Base-by-base conservation (phyloP, 1,284 basidiomycete genomes). In the Leccinum proliferum region DNA sequence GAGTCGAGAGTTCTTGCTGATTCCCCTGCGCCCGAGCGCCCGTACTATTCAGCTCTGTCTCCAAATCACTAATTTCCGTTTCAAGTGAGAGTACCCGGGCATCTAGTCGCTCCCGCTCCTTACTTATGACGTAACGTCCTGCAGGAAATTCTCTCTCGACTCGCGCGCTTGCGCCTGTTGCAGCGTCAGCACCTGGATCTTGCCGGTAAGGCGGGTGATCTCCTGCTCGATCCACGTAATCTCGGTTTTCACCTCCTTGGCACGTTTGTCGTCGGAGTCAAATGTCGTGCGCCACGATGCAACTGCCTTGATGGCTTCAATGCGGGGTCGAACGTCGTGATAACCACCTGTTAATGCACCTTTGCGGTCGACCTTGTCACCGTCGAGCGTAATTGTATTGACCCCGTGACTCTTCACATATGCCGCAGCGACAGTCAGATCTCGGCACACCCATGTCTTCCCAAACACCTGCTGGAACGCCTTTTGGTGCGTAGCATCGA, bases 391-490 rank as follows among this genome's bases (percentile, higher is more conserved):
- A 75, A 99, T 98, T 9, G 94, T 96, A 76, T 97, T 98, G 72
- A 99, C 89, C 5, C 89, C 89, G 73, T 98, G 94, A 69, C 89
- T 92, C 72, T 96, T 92, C 57, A 96, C 94, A 75, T 98, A 99
- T 6, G 93, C 92, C 5, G 94, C 92, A 8, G 95, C 96, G 67
- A 96, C 90, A 10, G 90, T 89, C 62, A 99, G 85, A 71, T 96
- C 93, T 39, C 90, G 85, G 73, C 96, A 98, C 43, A 99, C 92
- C 74, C 96, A 94, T 1, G 95, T 98, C 75, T 94, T 94, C 39
- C 95, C 95, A 70, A 99, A 99, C n/a, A 99, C 94, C 74, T 98
- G 96, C 72, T 96, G 88, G 76, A 99, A 94, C 0, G 97, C 97
- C 67, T 92, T 90, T 50, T 83, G 79, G 71, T 90, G 90, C 15